phyloP scores from a whole-genome alignment of 176 grass and related monocot species.

The Carex scoparia region DNA sequence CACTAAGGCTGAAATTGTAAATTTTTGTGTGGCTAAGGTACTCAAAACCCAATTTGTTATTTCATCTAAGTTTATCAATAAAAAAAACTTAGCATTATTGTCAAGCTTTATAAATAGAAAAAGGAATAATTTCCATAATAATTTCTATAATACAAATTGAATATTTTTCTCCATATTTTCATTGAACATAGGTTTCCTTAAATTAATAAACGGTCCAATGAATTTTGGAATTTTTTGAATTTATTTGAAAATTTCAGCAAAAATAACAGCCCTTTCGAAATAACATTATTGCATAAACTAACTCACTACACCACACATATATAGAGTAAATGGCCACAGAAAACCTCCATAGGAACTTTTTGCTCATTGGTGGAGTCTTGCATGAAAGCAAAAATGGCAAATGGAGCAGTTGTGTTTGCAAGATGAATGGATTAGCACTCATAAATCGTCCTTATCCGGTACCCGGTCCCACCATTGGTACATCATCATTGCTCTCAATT shows the following conservation, averaged over 20 bases:
- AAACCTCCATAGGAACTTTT: background rate
- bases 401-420: slow-evolving; percentile 24
- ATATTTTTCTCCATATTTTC: too few relatives aligned
- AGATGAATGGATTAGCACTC: slow-evolving; percentile 22
- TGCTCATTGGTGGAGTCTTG: background rate
- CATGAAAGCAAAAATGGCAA: slow-evolving; percentile 4
- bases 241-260: background rate
- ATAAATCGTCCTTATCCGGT: slow-evolving; percentile 23
- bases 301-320: background rate
- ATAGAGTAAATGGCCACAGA: background rate
- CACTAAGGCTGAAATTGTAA: too few relatives aligned
- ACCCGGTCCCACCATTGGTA: background rate
- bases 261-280: background rate
- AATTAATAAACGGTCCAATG: too few relatives aligned
- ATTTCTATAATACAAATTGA: too few relatives aligned
- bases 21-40: too few relatives aligned
- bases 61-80: too few relatives aligned
- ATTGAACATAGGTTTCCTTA: too few relatives aligned
- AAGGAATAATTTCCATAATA: too few relatives aligned
- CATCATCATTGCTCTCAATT: slow-evolving; percentile 10
- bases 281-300: background rate
- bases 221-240: background rate
- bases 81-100: too few relatives aligned
- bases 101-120: too few relatives aligned
- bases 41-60: too few relatives aligned